Conservation (phyloP, 495 filamentous ascomycete species). For the Podospora bellae-mahoneyi region DNA sequence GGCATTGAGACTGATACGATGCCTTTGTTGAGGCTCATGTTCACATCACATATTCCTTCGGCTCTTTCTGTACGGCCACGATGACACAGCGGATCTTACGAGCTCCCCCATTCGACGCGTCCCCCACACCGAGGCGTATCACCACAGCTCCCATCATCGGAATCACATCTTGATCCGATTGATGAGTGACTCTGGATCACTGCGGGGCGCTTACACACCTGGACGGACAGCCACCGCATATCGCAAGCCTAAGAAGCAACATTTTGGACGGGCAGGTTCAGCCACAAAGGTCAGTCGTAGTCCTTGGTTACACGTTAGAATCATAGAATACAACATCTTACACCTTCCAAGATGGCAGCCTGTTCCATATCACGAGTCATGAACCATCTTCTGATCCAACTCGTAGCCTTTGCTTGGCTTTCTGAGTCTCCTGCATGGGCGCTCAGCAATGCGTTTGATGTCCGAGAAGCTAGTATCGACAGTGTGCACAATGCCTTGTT, state of each 20-base stretch:
- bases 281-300: not conserved
- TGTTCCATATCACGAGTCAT: not conserved
- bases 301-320: not conserved
- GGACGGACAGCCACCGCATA: not conserved
- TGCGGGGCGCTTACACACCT: not conserved
- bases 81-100: not conserved
- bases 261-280: not conserved
- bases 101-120: not conserved
- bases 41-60: not conserved
- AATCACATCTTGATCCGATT: not conserved
- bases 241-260: not conserved
- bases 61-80: not conserved
- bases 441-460: slow-evolving; percentile 39
- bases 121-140: not conserved
- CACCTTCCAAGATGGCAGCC: not conserved
- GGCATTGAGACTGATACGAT: not conserved
- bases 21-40: not conserved
- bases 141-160: not conserved
- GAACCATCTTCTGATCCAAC: not conserved
- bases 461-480: slow-evolving; percentile 54
- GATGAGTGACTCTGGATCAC: not conserved
- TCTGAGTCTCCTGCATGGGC: not conserved
- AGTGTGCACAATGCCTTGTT: slow-evolving; percentile 52
- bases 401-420: not conserved
- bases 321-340: not conserved